A percentile compares a stretch with the other conserved stretches of the same genome.
Conservation (phyloP, 2,329 filamentous ascomycete genomes). For the Exophiala calicioides region DNA sequence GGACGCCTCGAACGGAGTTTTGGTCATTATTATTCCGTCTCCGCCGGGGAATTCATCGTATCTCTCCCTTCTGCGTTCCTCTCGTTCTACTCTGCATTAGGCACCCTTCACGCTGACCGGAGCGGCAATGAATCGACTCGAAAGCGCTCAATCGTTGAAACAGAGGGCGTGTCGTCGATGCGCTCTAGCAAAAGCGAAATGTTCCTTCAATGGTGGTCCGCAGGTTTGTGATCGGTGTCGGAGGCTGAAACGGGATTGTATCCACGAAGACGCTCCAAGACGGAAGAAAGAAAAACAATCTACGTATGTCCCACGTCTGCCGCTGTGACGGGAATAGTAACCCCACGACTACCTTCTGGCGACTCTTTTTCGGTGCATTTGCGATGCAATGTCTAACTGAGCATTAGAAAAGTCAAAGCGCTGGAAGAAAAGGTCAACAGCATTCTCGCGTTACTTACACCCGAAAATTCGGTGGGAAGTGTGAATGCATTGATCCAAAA, state of each 20-base stretch:
- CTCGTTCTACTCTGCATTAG: too few relatives aligned
- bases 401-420: slow-evolving; percentile 9
- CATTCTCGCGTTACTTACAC: slow-evolving; percentile 5
- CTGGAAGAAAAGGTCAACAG: slow-evolving; percentile 16
- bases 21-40: too few relatives aligned
- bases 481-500: neutral
- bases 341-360: too few relatives aligned
- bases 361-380: too few relatives aligned
- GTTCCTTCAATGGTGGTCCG: slow-evolving; percentile 5
- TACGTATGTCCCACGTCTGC: slow-evolving; percentile 8
- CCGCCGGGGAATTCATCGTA: too few relatives aligned
- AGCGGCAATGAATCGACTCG: slow-evolving; percentile 10
- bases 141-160: slow-evolving; percentile 1
- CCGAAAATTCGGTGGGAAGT: neutral
- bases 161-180: slow-evolving; percentile 10
- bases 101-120: too few relatives aligned
- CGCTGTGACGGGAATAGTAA: too few relatives aligned
- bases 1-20: too few relatives aligned
- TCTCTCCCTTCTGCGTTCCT: too few relatives aligned
- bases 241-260: slow-evolving; percentile 10
- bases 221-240: slow-evolving; percentile 9
- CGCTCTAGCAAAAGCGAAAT: slow-evolving; percentile 11
- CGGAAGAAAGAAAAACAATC: slow-evolving; percentile 11
- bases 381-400: neutral
- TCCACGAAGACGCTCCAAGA: slow-evolving; percentile 9